Percentiles rank a stretch among this genome's conserved stretches.
phyloP scores from a whole-genome alignment of 108 stramenopile genomes.

The Bacterosira constricta region DNA sequence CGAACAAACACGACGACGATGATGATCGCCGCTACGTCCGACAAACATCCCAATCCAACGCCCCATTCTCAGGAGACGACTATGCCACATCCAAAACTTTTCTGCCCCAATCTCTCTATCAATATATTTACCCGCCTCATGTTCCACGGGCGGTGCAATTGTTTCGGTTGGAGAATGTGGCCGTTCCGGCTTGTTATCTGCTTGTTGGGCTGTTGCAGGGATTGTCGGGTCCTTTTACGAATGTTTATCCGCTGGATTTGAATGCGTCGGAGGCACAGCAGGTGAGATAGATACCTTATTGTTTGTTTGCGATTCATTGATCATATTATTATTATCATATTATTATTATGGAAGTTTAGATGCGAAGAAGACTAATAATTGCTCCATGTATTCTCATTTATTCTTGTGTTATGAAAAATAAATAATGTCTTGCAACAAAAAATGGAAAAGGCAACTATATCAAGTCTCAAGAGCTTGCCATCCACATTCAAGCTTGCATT shows the following conservation, averaged over 20 bases:
- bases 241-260: slow-evolving; percentile 82
- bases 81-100: slow-evolving; percentile 17
- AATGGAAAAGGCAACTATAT: slow-evolving; percentile 48
- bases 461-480: slow-evolving; percentile 63
- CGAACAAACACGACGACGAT: background rate
- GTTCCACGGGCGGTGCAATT: slow-evolving; percentile 74
- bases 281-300: too few species aligned
- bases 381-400: too few species aligned
- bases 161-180: slow-evolving; percentile 77
- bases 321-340: too few species aligned
- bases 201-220: slow-evolving; percentile 80
- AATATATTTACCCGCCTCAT: slow-evolving; percentile 68
- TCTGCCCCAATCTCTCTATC: slow-evolving; percentile 25
- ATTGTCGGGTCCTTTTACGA: slow-evolving; percentile 72
- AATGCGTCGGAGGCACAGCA: slow-evolving; percentile 85
- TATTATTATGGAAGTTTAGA: too few species aligned
- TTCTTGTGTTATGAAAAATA: too few species aligned
- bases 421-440: background rate
- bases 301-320: too few species aligned
- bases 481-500: slow-evolving; percentile 78
- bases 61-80: slow-evolving; percentile 30
- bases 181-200: slow-evolving; percentile 83
- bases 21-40: background rate
- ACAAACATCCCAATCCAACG: background rate
- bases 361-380: too few species aligned